A percentile compares a stretch with the other conserved stretches of the same genome.
Conservation (phyloP, 805 yeast species). For the Wickerhamomyces kurtzmanii region DNA sequence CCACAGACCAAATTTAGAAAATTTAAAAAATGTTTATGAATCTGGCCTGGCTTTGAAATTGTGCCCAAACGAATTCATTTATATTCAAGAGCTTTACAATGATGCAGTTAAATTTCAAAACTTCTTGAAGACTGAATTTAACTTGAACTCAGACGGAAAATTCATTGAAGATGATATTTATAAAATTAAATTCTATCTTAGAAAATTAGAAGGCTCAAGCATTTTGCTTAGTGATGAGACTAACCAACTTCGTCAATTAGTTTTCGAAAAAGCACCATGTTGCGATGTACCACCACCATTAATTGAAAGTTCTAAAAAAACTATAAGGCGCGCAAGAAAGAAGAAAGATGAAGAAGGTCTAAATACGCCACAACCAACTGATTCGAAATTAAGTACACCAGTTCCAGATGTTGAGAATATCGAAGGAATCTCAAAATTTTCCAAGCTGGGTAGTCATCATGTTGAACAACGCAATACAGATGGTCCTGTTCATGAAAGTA, state of each 20-base stretch:
- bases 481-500: too few species aligned
- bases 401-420: too few species aligned
- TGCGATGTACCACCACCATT: conserved; percentile 17
- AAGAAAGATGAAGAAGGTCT: conserved; percentile 2
- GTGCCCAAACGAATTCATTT: conserved; percentile 23
- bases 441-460: too few species aligned
- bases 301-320: conserved; percentile 12
- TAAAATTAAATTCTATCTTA: conserved; percentile 29
- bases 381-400: too few species aligned
- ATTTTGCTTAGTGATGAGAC: conserved; percentile 23
- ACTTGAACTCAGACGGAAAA: conserved; percentile 10
- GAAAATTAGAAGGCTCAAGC: conserved; percentile 38
- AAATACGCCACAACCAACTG: neutral
- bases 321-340: conserved; percentile 2
- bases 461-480: too few species aligned
- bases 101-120: conserved; percentile 12
- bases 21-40: conserved; percentile 17
- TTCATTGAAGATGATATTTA: conserved; percentile 13
- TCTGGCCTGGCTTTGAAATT: conserved; percentile 19
- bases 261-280: conserved; percentile 17
- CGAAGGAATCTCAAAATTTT: too few species aligned
- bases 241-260: conserved; percentile 16
- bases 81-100: conserved; percentile 9
- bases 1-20: conserved; percentile 23
- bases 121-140: conserved; percentile 9